phyloP scores from a whole-genome alignment of 805 yeast species.

The Yarrowia deformans region DNA sequence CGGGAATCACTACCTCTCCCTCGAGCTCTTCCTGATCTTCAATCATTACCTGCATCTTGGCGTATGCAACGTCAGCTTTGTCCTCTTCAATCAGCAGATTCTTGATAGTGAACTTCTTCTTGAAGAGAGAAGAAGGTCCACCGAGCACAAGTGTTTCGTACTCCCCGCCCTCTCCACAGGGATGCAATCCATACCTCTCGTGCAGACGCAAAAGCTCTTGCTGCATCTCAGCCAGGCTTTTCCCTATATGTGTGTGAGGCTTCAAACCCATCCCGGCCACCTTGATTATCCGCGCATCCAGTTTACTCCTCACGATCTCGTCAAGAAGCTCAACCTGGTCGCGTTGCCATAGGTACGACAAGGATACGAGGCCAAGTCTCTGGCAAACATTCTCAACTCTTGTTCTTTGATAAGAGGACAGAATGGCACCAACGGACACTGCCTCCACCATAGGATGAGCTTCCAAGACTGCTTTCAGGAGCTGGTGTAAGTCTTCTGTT shows the following conservation, averaged over 20 bases:
- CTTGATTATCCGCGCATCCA: constrained; percentile 86
- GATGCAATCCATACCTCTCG: constrained; percentile 76
- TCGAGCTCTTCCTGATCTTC: constrained; percentile 15
- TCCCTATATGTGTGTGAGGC: constrained; percentile 63
- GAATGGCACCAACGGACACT: constrained; percentile 94
- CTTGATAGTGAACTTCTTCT: constrained; percentile 45
- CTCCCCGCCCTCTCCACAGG: constrained; percentile 99
- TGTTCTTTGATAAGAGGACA: constrained; percentile 93
- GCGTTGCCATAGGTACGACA: constrained; percentile 91
- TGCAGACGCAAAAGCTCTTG: constrained; percentile 65
- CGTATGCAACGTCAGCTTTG: constrained; percentile 40
- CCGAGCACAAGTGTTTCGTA: constrained; percentile 93
- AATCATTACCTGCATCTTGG: constrained; percentile 22
- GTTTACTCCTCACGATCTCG: constrained; percentile 72
- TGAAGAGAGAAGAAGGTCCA: constrained; percentile 73
- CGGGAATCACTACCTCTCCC: constrained; percentile 42
- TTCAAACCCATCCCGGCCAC: constrained; percentile 90
- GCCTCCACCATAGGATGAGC: constrained; percentile 77
- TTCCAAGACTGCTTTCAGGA: constrained; percentile 58
- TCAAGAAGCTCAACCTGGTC: constrained; percentile 78
- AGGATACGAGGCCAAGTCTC: constrained; percentile 68
- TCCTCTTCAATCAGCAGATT: constrained; percentile 40
- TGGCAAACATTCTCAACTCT: constrained; percentile 91
- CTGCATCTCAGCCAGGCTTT: constrained; percentile 65
- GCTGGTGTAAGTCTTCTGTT: constrained; percentile 76